Evolutionary conservation across 257 asterid genomes (phyloP), one percentile per base, ranked within the genome.

Genomic region (Orobanche coerulescens): DNA sequence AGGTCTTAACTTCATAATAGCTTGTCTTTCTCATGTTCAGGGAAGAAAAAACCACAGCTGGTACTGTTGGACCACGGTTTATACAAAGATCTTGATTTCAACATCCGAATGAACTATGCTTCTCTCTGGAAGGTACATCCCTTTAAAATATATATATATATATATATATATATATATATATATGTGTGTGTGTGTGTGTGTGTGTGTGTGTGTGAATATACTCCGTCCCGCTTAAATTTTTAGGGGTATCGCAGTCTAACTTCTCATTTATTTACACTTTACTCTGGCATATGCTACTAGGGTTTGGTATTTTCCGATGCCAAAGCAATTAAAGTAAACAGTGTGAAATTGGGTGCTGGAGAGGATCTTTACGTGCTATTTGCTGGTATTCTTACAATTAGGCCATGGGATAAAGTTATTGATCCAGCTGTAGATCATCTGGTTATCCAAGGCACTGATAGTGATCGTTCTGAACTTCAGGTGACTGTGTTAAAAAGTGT

Each of bases 371-470:
- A 80, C 25, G 94, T 74, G 54, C 66, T 89, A 65, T 89, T 93
- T 80, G 98, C 98, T 12, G 97, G 90, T 64, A 78, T 93, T 68
- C 97, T 93, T 68, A 93, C 97, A 61, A 86, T 93, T 96, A 89
- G 81, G 66, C 96, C 97, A 40, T 93, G 98, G 98, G 59, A 82
- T 61, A 86, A 85, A 73, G 94, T 93, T 37, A 75, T 93, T 4
- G 97, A 93, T 73, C 74, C 88, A 52, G 68, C 97, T n/a, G 80
- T 89, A 31, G 98, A 93, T 79, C 98, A 89, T 83, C 83, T 93
- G 66, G 92, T 89, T 63, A 70, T 89, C 66, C 77, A 74, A 50
- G 87, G 95, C 68, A 64, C 84, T 53, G 87, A 78, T 56, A 19
- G 75, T n/a, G 98, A 86, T 68, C 84, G 81, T 61, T 74, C 94